Conservation (phyloP, 176 grass and related monocot genomes). For the Zea mays region Zm-B73-REFERENCE-NAM-5.0 NC_050101.1:137736501-137737000, state of each 20-base stretch:
- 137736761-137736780: neutral
- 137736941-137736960: constrained; percentile 1
- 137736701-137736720: neutral
- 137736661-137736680: constrained; percentile 17
- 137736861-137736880: constrained; percentile 6
- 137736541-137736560: constrained; percentile 11
- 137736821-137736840: constrained; percentile 11
- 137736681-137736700: neutral
- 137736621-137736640: constrained; percentile 16
- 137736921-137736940: neutral
- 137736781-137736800: constrained; percentile 21
- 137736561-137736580: neutral
- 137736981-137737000: neutral
- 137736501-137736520: constrained; percentile 16
- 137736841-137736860: constrained; percentile 18
- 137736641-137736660: constrained; percentile 16
- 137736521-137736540: constrained; percentile 32
- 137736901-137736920: constrained; percentile 17
- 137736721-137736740: constrained; percentile 1
- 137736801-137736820: constrained; percentile 9
- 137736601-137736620: constrained; percentile 7
- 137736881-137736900: constrained; percentile 16
- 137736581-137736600: neutral
- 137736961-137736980: constrained; percentile 26
- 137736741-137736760: constrained; percentile 8